Evolutionary conservation across 345 rosid species (phyloP).

Genomic region (Euphorbia tirucalli): DNA sequence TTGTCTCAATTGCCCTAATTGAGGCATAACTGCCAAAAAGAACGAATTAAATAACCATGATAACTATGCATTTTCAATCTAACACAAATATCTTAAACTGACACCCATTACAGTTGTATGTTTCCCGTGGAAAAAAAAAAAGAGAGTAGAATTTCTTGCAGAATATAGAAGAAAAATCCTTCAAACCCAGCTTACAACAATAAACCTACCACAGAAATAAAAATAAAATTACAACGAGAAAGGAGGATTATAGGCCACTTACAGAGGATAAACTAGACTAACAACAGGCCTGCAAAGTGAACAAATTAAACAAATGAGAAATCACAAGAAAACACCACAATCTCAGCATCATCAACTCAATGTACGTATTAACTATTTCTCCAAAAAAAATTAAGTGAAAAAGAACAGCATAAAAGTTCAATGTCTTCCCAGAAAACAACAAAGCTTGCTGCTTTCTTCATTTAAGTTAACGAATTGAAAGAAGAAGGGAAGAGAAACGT

Average conservation of each 20-base stretch:
- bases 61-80: slow-evolving; percentile 9
- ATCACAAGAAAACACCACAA: not conserved
- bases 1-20: slow-evolving; percentile 80
- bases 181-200: not conserved
- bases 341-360: too few species aligned
- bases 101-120: not conserved
- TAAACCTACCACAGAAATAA: not conserved
- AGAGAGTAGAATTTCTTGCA: not conserved
- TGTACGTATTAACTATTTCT: not conserved
- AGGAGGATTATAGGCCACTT: slow-evolving; percentile 31
- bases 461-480: not conserved
- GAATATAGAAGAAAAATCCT: not conserved
- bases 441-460: not conserved
- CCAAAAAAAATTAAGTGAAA: not conserved
- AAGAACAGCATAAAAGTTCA: not conserved
- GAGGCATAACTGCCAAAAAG: slow-evolving; percentile 66
- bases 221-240: not conserved
- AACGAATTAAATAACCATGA: slow-evolving; percentile 13
- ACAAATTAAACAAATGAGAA: slow-evolving; percentile 5
- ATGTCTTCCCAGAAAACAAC: not conserved
- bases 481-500: slow-evolving; percentile 6
- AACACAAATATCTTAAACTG: not conserved
- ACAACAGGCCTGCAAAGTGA: slow-evolving; percentile 76
- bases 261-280: slow-evolving; percentile 92
- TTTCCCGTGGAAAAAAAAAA: too few species aligned